Evolutionary conservation across 768 basidiomycete species (phyloP).

Genomic region (Collybia sp.): DNA sequence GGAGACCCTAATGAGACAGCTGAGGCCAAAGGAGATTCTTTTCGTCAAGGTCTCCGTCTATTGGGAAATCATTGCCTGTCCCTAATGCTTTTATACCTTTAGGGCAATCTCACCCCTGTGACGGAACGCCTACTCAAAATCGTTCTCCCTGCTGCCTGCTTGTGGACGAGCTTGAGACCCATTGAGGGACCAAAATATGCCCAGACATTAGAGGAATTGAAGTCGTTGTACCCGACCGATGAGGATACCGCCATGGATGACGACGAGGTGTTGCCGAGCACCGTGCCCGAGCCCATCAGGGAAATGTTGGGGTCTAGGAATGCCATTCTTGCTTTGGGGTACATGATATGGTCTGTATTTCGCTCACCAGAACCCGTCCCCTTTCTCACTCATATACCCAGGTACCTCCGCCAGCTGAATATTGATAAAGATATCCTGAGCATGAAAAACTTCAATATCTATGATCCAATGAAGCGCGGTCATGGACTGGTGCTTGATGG

Average conservation of each 20-base stretch:
- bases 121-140: conserved; percentile 81
- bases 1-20: conserved; percentile 89
- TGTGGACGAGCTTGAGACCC: conserved; percentile 84
- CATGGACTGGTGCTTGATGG: conserved; percentile 86
- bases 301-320: conserved; percentile 59
- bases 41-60: conserved; percentile 67
- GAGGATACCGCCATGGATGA: conserved; percentile 41
- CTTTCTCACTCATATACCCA: conserved; percentile 17
- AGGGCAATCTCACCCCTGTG: conserved; percentile 84
- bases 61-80: background rate
- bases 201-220: conserved; percentile 64
- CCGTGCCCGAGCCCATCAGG: conserved; percentile 69
- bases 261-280: conserved; percentile 37
- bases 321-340: conserved; percentile 84
- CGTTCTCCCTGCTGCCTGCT: conserved; percentile 72
- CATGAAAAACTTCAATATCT: conserved; percentile 97
- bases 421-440: conserved; percentile 93
- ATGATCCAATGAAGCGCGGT: conserved; percentile 93
- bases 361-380: too few relatives aligned
- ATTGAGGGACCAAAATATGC: conserved; percentile 82
- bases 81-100: background rate
- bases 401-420: conserved; percentile 89
- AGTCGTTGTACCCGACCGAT: conserved; percentile 51
- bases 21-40: conserved; percentile 88
- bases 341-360: conserved; percentile 76